A percentile compares a stretch with the other conserved stretches of the same genome.
These are phyloP conservation scores for Medicago arabica DNA, from an alignment of 306 rosid genomes.

Conservation along the genomic window DNA sequence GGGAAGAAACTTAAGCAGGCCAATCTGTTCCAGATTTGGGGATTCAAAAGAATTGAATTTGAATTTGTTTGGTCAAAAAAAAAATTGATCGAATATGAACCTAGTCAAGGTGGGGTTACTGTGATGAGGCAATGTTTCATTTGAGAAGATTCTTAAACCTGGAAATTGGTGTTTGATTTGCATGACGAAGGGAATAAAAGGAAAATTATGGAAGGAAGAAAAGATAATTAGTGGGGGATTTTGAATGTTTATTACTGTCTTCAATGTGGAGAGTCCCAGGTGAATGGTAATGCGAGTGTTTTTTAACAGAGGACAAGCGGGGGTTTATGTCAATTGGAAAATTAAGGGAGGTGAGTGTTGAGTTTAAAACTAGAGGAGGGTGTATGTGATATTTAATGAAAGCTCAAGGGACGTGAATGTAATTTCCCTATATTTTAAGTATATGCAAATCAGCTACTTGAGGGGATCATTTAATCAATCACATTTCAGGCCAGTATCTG, in stretches of 20 bases:
- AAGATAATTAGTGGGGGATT: no score
- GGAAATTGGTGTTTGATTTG: slow-evolving; percentile 44
- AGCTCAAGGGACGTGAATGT: no score
- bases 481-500: slow-evolving; percentile 20
- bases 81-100: slow-evolving; percentile 19
- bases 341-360: no score
- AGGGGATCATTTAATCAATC: neutral
- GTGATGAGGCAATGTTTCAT: slow-evolving; percentile 23
- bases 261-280: no score
- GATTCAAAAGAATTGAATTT: slow-evolving; percentile 33
- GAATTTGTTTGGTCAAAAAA: no score
- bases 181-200: slow-evolving; percentile 20
- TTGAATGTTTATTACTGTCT: no score
- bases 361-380: no score
- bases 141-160: slow-evolving; percentile 42
- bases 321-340: no score
- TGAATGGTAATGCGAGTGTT: no score
- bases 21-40: slow-evolving; percentile 60
- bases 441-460: slow-evolving; percentile 24
- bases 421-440: neutral
- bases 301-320: no score
- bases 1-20: slow-evolving; percentile 56
- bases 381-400: no score
- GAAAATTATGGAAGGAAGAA: no score
- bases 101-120: neutral